A percentile compares a stretch with the other conserved stretches of the same genome.
Conservation (phyloP, 371 early-diverging fungal genomes). For the Mortierella sp. region DNA sequence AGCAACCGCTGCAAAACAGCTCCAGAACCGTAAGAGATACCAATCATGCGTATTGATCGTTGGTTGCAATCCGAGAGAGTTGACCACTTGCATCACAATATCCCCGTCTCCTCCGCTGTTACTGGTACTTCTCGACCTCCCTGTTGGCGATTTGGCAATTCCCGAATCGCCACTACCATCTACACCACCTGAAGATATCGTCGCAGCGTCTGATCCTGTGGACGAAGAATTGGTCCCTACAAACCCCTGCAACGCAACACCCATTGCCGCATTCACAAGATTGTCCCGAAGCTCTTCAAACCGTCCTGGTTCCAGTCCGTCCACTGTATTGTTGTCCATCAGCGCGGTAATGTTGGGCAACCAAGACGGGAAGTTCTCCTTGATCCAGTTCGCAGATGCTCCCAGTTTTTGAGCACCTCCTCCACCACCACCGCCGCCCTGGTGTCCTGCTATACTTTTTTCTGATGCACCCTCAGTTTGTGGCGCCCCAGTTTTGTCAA, state of each 20-base stretch:
- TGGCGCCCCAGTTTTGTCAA: not conserved
- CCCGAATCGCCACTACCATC: not conserved
- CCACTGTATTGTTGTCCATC: constrained; percentile 19
- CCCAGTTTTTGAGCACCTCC: constrained; percentile 18
- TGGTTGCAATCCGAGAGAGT: constrained; percentile 46
- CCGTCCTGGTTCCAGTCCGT: not conserved
- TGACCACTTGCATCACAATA: constrained; percentile 54
- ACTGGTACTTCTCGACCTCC: not conserved
- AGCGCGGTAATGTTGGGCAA: constrained; percentile 34
- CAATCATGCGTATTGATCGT: constrained; percentile 52
- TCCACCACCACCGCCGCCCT: not conserved
- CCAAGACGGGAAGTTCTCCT: constrained; percentile 20
- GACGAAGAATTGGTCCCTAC: not conserved
- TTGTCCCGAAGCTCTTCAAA: constrained; percentile 23
- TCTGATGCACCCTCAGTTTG: not conserved
- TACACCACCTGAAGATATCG: not conserved
- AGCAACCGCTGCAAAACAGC: constrained; percentile 32
- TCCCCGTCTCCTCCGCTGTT: constrained; percentile 22
- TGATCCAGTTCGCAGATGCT: constrained; percentile 22
- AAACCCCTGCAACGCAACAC: constrained; percentile 1
- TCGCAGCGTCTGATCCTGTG: not conserved
- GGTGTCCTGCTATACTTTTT: not conserved
- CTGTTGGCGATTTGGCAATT: too few relatives aligned
- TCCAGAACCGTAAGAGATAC: constrained; percentile 55
- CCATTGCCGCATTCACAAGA: constrained; percentile 19